Percentiles rank a stretch among this genome's conserved stretches.
Evolutionary conservation across 352 stramenopile genomes (phyloP).

Genomic region (Globisporangium uncinulatum): DNA sequence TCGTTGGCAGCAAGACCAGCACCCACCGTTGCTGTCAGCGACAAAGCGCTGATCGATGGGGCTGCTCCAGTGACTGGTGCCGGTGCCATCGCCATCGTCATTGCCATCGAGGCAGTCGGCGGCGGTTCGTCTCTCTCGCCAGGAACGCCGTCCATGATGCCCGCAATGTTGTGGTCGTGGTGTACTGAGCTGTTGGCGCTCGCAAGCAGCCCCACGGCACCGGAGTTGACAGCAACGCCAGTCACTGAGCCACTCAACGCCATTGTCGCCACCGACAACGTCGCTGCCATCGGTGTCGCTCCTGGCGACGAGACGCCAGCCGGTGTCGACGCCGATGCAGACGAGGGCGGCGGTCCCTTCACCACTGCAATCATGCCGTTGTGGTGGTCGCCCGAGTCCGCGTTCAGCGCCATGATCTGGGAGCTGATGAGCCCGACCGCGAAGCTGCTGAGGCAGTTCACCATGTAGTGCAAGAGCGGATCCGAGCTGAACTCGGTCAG

Average conservation of each 20-base stretch:
- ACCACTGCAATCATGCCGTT: constrained; percentile 25
- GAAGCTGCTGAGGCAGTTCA: constrained; percentile 71
- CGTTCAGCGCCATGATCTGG: constrained; percentile 48
- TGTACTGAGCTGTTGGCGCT: background rate
- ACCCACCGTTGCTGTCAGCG: background rate
- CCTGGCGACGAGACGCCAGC: background rate
- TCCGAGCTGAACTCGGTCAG: constrained; percentile 52
- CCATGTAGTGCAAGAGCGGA: constrained; percentile 53
- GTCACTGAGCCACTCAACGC: background rate
- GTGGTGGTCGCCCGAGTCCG: constrained; percentile 5
- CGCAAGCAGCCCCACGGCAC: background rate
- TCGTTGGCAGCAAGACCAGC: background rate
- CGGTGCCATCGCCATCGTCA: background rate
- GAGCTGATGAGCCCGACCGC: constrained; percentile 51
- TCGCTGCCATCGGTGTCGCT: background rate
- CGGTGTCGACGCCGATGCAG: background rate
- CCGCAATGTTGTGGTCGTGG: background rate
- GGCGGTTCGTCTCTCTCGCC: background rate
- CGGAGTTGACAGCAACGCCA: background rate
- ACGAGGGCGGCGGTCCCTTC: constrained; percentile 6
- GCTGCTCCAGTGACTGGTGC: background rate
- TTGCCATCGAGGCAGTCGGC: background rate
- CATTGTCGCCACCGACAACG: constrained; percentile 1
- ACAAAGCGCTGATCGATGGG: too few species aligned
- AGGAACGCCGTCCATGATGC: background rate